Conservation (phyloP, 2,329 filamentous ascomycete genomes). For the Dothiorella sarmentorum region DNA sequence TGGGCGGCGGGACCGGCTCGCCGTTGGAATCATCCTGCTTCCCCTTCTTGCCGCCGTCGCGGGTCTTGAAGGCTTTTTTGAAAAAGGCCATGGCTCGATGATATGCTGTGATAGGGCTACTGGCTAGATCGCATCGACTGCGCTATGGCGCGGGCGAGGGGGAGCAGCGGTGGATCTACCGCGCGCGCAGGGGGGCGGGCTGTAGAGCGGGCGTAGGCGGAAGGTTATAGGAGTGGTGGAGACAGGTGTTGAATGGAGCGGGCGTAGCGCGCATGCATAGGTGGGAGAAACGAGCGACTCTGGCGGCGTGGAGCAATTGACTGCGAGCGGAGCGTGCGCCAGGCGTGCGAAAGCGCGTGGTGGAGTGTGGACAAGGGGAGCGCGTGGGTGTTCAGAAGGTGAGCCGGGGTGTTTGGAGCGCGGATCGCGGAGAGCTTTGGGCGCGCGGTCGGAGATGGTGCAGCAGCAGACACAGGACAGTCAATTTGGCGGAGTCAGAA, state of each 20-base stretch:
- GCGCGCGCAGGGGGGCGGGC: constrained; percentile 6
- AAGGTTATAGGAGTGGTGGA: constrained; percentile 13
- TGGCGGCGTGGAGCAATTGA: constrained; percentile 13
- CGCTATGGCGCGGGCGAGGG: constrained; percentile 14
- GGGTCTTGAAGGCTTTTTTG: constrained; percentile 66
- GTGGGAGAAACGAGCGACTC: constrained; percentile 8
- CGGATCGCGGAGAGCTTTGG: constrained; percentile 3
- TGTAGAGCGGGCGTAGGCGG: constrained; percentile 1
- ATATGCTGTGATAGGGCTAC: constrained; percentile 12
- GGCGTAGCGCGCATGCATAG: constrained; percentile 13
- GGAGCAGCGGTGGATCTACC: constrained; percentile 11
- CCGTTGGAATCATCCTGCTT: constrained; percentile 35
- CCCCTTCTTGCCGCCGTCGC: constrained; percentile 69
- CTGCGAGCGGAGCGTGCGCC: constrained; percentile 11
- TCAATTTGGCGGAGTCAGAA: background rate
- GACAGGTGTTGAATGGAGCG: background rate
- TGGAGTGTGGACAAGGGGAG: constrained; percentile 13
- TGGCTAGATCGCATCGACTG: constrained; percentile 10
- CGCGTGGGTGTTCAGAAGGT: no score
- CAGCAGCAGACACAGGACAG: background rate
- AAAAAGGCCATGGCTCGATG: constrained; percentile 52
- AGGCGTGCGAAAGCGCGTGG: constrained; percentile 1
- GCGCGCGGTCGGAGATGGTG: constrained; percentile 1
- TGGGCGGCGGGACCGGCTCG: constrained; percentile 49
- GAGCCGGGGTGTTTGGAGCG: no score